Evolutionary conservation across 108 stramenopile genomes (phyloP), one percentile per base, ranked within the genome.

Genomic region (Conticribra weissflogii): DNA sequence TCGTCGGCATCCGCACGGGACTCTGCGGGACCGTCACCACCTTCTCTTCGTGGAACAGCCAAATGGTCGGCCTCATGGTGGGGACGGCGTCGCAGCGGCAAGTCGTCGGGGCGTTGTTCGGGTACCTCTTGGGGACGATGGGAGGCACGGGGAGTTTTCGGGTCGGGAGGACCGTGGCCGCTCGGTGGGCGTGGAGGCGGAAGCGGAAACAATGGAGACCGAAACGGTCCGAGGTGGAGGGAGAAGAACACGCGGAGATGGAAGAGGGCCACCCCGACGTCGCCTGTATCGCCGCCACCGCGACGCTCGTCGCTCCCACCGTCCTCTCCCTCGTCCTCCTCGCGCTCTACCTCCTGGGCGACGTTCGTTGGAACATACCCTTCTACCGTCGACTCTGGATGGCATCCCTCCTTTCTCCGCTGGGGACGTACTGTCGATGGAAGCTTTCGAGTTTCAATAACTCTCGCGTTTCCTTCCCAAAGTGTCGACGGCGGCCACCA

Each of bases 1-100:
- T 12, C 5, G 8, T 9, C 36, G 12, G 8, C 12, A 41, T 9
- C 36, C 5, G 8, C 12, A 41, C 36, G 12, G 36, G 36, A 34
- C 60, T 93, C 14, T 93, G 92, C 67, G 92, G 92, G 17, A 80
- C 81, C 24, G 31, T 93, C 23, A 93, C 92, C 19, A 89, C 88
- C 15, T 88, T 90, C 70, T 80, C 87, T 0, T 85, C 85, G n/a
- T 93, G 88, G 88, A 90, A 93, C 63, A 59, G 86, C 8, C 89
- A 90, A 81, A 90, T 90, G 92, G 85, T 93, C 0, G 27, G 74
- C 18, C 90, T 93, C 89, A 64, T 93, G 72, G 78, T 81, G 21
- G 91, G 89, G 3, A 75, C 85, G 2, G 74, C 74, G 0, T 71
- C 77, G 28, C 76, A 87, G 9, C 53, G 76, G 24, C 88, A 90